Percentiles rank a stretch among this genome's conserved stretches.
These are phyloP conservation scores for Oropetium thomaeum DNA, from an alignment of 176 grass and related monocot genomes.

Conservation along the genomic window DNA sequence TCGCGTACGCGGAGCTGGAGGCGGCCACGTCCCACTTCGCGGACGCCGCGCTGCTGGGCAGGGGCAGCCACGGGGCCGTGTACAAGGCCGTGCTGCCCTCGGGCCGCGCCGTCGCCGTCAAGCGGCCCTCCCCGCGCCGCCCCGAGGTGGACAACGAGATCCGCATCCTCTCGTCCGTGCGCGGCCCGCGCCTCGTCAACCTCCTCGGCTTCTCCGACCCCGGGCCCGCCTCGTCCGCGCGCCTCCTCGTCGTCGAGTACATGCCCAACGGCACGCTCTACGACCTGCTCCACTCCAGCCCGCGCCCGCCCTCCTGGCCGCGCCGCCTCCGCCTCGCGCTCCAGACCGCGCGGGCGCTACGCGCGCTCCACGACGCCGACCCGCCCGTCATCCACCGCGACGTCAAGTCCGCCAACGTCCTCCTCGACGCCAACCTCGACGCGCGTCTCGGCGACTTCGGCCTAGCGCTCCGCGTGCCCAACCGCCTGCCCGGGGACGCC, in stretches of 20 bases:
- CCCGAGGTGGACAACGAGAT: conserved; percentile 72
- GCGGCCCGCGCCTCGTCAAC: too few species aligned
- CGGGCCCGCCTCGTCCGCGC: conserved; percentile 9
- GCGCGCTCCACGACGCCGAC: conserved; percentile 63
- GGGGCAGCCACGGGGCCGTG: conserved; percentile 91
- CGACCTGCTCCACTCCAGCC: conserved; percentile 83
- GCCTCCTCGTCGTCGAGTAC: conserved; percentile 84
- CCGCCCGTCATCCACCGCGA: conserved; percentile 48
- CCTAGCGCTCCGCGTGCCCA: conserved; percentile 61
- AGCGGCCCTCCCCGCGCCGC: conserved; percentile 81
- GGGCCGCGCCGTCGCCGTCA: conserved; percentile 80
- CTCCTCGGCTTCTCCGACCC: too few species aligned
- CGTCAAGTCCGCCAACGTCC: conserved; percentile 62
- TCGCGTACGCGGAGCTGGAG: conserved; percentile 72
- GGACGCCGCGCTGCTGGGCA: conserved; percentile 61
- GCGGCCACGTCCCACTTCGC: conserved; percentile 79
- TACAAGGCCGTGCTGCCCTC: conserved; percentile 79
- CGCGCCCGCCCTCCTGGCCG: conserved; percentile 58
- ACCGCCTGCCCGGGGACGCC: neutral
- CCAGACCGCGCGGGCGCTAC: conserved; percentile 70
- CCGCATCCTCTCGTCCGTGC: too few species aligned
- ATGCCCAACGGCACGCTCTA: conserved; percentile 98
- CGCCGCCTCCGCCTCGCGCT: conserved; percentile 74
- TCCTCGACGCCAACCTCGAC: conserved; percentile 70
- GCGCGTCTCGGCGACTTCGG: conserved; percentile 94